Percentiles rank a stretch among this genome's conserved stretches.
Conservation (phyloP, 2,329 filamentous ascomycete genomes). For the Stachybotrys chlorohalonatus region DNA sequence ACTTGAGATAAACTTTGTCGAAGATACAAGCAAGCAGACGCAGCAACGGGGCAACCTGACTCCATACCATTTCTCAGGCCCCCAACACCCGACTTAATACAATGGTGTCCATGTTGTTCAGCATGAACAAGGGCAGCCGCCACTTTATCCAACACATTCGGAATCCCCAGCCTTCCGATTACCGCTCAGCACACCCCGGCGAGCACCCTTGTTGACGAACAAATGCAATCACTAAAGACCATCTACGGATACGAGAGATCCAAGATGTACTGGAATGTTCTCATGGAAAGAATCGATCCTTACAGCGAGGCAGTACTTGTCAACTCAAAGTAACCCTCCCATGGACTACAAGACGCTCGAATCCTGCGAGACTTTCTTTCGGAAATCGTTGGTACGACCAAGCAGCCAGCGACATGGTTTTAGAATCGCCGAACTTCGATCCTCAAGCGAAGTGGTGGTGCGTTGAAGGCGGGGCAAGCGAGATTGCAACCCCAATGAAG, state of each 20-base stretch:
- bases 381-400: conserved; percentile 14
- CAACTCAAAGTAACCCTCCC: not conserved
- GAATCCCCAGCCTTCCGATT: not conserved
- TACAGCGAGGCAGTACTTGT: not conserved
- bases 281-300: not conserved
- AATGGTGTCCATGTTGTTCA: not conserved
- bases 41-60: conserved; percentile 4
- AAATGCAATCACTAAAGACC: not conserved
- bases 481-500: conserved; percentile 7
- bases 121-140: not conserved
- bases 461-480: conserved; percentile 8
- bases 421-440: conserved; percentile 11
- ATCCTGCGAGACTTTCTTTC: not conserved
- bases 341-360: not conserved
- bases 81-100: not conserved
- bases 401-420: conserved; percentile 7
- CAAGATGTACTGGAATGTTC: not conserved
- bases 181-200: not conserved
- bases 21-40: not conserved
- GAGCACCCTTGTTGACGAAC: not conserved
- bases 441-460: conserved; percentile 8
- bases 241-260: not conserved
- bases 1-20: conserved; percentile 5
- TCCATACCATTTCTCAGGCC: conserved; percentile 7
- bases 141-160: not conserved